Conservation (phyloP, 495 filamentous ascomycete genomes). For the Rostrohypoxylon terebratum region DNA sequence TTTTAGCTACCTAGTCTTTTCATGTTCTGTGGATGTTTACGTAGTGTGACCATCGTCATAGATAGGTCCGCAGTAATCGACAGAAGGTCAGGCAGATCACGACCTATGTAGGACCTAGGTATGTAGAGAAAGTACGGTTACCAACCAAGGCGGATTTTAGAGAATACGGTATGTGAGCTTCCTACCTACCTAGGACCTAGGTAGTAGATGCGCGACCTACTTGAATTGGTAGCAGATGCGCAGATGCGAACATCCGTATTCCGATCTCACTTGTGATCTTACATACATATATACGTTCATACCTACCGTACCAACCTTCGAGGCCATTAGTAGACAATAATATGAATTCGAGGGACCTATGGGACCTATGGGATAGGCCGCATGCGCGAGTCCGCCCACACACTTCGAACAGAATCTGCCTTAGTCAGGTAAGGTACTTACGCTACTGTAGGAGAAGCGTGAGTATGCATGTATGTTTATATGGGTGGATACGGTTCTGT, state of each 20-base stretch:
- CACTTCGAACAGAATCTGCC: conserved; percentile 26
- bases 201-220: conserved; percentile 1
- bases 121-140: not conserved
- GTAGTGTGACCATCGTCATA: not conserved
- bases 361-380: conserved; percentile 7
- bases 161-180: not conserved
- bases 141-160: not conserved
- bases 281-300: conserved; percentile 27
- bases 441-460: conserved; percentile 4
- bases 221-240: conserved; percentile 10
- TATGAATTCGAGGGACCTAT: conserved; percentile 10
- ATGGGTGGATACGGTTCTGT: not conserved
- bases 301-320: conserved; percentile 21
- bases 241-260: conserved; percentile 43
- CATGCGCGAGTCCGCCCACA: conserved; percentile 10
- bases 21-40: not conserved
- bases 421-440: conserved; percentile 35
- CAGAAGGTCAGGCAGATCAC: not conserved
- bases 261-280: conserved; percentile 46
- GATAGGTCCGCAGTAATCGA: not conserved
- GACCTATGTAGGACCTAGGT: too few relatives aligned
- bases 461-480: not conserved
- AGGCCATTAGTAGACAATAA: not conserved
- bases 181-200: too few relatives aligned
- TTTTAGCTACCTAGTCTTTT: conserved; percentile 5